Evolutionary conservation across 495 filamentous ascomycete species (phyloP).

Genomic region (Thermochaetoides thermophila): DNA sequence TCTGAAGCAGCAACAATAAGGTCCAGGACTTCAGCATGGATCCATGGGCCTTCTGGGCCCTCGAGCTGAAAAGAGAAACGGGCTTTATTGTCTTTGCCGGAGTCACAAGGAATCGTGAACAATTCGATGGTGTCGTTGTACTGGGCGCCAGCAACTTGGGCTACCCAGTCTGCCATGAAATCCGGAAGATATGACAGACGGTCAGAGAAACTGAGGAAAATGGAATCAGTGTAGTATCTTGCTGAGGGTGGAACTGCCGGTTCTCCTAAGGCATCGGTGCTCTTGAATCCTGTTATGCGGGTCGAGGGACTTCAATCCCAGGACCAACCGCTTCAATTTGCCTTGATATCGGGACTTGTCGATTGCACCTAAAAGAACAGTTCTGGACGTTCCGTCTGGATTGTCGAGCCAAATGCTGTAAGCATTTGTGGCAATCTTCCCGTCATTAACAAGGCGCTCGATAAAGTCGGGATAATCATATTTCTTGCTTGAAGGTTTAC

Average conservation of each 20-base stretch:
- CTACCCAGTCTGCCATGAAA: slow-evolving; percentile 39
- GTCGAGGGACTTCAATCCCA: slow-evolving; percentile 1
- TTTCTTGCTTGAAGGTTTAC: slow-evolving; percentile 42
- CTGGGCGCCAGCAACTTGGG: slow-evolving; percentile 40
- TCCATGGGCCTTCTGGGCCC: slow-evolving; percentile 34
- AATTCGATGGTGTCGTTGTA: slow-evolving; percentile 26
- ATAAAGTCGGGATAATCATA: slow-evolving; percentile 52
- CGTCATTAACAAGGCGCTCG: slow-evolving; percentile 44
- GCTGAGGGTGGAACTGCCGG: no score
- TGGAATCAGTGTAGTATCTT: no score
- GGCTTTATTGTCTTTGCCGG: slow-evolving; percentile 35
- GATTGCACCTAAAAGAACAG: slow-evolving; percentile 71
- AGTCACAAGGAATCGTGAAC: slow-evolving; percentile 49
- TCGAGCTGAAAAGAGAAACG: slow-evolving; percentile 43
- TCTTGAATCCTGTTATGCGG: slow-evolving; percentile 31
- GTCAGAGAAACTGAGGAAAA: no score
- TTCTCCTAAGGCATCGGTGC: slow-evolving; percentile 10
- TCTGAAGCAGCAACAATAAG: slow-evolving; percentile 34
- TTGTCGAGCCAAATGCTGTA: slow-evolving; percentile 77
- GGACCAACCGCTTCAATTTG: slow-evolving; percentile 44
- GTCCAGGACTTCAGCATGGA: slow-evolving; percentile 51
- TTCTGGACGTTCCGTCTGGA: slow-evolving; percentile 43
- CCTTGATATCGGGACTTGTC: slow-evolving; percentile 61
- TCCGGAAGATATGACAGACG: slow-evolving; percentile 62
- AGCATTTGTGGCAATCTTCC: slow-evolving; percentile 52